phyloP scores from a whole-genome alignment of 1,284 basidiomycete species.

The Gastroboletus turbinatus region DNA sequence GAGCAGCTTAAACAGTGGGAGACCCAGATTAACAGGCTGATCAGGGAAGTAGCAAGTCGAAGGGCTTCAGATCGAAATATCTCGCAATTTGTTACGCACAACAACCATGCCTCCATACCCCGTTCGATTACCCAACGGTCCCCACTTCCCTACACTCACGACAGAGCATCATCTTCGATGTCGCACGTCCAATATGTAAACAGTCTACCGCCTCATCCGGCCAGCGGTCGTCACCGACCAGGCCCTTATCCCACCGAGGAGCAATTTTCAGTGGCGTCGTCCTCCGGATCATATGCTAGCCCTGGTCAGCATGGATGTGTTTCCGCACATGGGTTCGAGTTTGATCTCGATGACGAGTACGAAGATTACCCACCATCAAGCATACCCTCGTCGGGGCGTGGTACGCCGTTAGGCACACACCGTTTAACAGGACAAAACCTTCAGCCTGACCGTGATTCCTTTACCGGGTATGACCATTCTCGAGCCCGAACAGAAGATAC shows the following conservation, averaged over 20 bases:
- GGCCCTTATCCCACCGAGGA: slow-evolving; percentile 45
- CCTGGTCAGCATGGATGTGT: slow-evolving; percentile 57
- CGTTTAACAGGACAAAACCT: slow-evolving; percentile 58
- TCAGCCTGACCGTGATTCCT: slow-evolving; percentile 54
- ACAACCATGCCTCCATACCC: slow-evolving; percentile 27
- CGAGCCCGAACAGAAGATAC: slow-evolving; percentile 76
- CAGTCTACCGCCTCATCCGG: slow-evolving; percentile 38
- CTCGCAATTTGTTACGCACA: slow-evolving; percentile 40
- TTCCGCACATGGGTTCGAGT: slow-evolving; percentile 64
- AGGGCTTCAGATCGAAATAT: slow-evolving; percentile 60
- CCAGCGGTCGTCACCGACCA: slow-evolving; percentile 39
- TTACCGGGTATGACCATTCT: slow-evolving; percentile 49
- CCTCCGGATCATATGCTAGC: slow-evolving; percentile 37
- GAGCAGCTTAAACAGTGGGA: slow-evolving; percentile 96
- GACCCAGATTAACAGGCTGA: slow-evolving; percentile 82
- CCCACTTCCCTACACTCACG: slow-evolving; percentile 40
- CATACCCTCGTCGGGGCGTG: slow-evolving; percentile 61
- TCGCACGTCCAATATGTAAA: slow-evolving; percentile 32
- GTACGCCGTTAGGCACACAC: slow-evolving; percentile 61
- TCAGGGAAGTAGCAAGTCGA: slow-evolving; percentile 66
- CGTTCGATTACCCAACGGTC: slow-evolving; percentile 29
- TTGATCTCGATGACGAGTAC: slow-evolving; percentile 67
- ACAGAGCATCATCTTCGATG: slow-evolving; percentile 43
- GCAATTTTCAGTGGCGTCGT: slow-evolving; percentile 32
- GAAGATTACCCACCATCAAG: slow-evolving; percentile 65